Conservation (phyloP, 257 asterid genomes). For the Plantago major region DNA sequence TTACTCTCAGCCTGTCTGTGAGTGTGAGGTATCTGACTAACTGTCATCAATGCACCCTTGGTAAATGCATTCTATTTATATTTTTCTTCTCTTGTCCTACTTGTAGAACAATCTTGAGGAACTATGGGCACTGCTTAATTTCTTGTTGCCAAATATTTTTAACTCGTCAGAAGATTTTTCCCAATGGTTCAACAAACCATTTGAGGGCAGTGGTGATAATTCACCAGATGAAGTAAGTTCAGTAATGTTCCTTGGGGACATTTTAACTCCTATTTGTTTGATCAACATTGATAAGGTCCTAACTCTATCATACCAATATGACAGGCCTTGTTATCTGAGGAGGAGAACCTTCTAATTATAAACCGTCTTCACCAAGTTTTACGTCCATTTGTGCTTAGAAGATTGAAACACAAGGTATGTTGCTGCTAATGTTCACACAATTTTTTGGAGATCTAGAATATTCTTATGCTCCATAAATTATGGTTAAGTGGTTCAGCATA, state of each 20-base stretch:
- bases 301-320: constrained; percentile 20
- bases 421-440: constrained; percentile 23
- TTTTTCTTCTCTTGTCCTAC: constrained; percentile 5
- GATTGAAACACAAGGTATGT: constrained; percentile 99
- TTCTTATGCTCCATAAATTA: background rate
- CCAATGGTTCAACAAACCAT: constrained; percentile 99
- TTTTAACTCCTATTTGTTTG: constrained; percentile 8
- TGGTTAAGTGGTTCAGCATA: too few relatives aligned
- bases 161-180: constrained; percentile 98
- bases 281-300: constrained; percentile 11
- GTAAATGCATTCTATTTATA: constrained; percentile 19
- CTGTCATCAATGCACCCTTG: constrained; percentile 1
- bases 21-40: constrained; percentile 1
- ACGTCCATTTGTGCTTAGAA: constrained; percentile 96
- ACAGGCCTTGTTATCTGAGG: constrained; percentile 96
- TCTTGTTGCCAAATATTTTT: constrained; percentile 93
- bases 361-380: constrained; percentile 99
- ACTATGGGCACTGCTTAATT: constrained; percentile 97
- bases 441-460: background rate
- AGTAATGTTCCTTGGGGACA: constrained; percentile 4
- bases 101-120: constrained; percentile 96
- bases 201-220: constrained; percentile 88
- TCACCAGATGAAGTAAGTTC: constrained; percentile 77
- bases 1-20: constrained; percentile 6
- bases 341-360: constrained; percentile 95